A percentile compares a stretch with the other conserved stretches of the same genome.
Conservation (phyloP, 805 yeast genomes). For the Ogataea glucozyma region DNA sequence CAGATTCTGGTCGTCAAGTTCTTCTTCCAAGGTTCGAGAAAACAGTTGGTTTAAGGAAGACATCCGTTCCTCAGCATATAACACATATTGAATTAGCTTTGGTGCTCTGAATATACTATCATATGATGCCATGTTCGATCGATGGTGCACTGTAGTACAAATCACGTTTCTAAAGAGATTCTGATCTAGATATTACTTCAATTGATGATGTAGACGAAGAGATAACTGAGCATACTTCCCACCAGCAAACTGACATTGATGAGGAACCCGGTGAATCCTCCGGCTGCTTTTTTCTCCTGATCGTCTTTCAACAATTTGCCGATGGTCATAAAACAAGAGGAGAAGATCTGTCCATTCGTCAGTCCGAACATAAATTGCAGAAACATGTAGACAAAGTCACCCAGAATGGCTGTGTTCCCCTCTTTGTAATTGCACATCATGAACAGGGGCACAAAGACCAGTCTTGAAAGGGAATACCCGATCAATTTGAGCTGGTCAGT, state of each 20-base stretch:
- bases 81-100: neutral
- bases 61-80: slow-evolving; percentile 1
- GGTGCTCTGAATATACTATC: neutral
- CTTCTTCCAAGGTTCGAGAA: slow-evolving; percentile 71
- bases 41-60: slow-evolving; percentile 53
- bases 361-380: slow-evolving; percentile 80
- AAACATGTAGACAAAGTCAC: slow-evolving; percentile 67
- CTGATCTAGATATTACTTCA: neutral
- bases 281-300: slow-evolving; percentile 82
- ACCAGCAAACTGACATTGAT: slow-evolving; percentile 74
- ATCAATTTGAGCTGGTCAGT: slow-evolving; percentile 46
- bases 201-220: slow-evolving; percentile 45
- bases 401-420: slow-evolving; percentile 39
- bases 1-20: slow-evolving; percentile 70
- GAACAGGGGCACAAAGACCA: slow-evolving; percentile 68
- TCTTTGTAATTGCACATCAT: slow-evolving; percentile 62
- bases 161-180: neutral
- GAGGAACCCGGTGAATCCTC: slow-evolving; percentile 85
- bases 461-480: slow-evolving; percentile 54
- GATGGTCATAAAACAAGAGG: slow-evolving; percentile 59
- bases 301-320: slow-evolving; percentile 41
- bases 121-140: too few relatives aligned
- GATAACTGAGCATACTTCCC: slow-evolving; percentile 78
- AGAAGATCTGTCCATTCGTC: slow-evolving; percentile 82
- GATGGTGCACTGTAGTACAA: too few relatives aligned